These are phyloP conservation scores for Ploettnerulaceae sp. DNA, from an alignment of 2,329 filamentous ascomycete genomes.

Conservation along the genomic window DNA sequence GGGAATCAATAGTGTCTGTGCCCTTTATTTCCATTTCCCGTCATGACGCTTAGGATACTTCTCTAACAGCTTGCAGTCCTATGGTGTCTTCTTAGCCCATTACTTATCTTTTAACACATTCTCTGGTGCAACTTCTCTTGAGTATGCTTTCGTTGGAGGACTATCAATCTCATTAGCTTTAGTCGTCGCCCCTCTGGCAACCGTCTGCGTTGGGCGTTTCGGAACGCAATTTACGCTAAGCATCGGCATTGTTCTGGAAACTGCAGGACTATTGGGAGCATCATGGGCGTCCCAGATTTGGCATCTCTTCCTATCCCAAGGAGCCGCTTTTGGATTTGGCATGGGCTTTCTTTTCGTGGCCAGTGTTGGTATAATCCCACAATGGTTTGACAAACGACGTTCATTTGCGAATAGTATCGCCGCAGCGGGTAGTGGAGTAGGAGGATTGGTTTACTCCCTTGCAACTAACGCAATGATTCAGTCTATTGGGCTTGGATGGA, in stretches of 20 bases:
- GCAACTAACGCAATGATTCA: slow-evolving; percentile 51
- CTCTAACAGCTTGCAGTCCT: slow-evolving; percentile 40
- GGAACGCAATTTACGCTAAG: slow-evolving; percentile 62
- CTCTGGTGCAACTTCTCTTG: slow-evolving; percentile 56
- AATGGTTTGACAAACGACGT: slow-evolving; percentile 55
- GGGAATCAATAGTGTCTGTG: slow-evolving; percentile 36
- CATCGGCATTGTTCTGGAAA: slow-evolving; percentile 59
- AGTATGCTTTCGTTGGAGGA: slow-evolving; percentile 75
- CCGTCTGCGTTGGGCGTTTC: slow-evolving; percentile 45
- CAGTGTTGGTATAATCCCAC: slow-evolving; percentile 56
- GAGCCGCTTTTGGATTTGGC: slow-evolving; percentile 70
- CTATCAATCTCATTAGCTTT: slow-evolving; percentile 63
- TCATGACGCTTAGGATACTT: neutral
- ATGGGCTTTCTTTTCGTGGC: slow-evolving; percentile 70
- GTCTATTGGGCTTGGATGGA: slow-evolving; percentile 48
- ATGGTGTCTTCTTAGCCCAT: slow-evolving; percentile 72
- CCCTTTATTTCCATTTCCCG: neutral
- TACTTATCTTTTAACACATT: slow-evolving; percentile 64
- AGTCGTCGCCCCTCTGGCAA: slow-evolving; percentile 57
- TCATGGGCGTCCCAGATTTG: slow-evolving; percentile 65
- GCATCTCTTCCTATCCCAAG: slow-evolving; percentile 73
- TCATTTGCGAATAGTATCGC: slow-evolving; percentile 59
- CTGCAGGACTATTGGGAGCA: slow-evolving; percentile 61
- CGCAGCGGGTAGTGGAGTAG: slow-evolving; percentile 63
- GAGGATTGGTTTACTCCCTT: slow-evolving; percentile 57